Conservation (phyloP, 192 early-diverging fungal genomes). For the Podila horticola region DNA sequence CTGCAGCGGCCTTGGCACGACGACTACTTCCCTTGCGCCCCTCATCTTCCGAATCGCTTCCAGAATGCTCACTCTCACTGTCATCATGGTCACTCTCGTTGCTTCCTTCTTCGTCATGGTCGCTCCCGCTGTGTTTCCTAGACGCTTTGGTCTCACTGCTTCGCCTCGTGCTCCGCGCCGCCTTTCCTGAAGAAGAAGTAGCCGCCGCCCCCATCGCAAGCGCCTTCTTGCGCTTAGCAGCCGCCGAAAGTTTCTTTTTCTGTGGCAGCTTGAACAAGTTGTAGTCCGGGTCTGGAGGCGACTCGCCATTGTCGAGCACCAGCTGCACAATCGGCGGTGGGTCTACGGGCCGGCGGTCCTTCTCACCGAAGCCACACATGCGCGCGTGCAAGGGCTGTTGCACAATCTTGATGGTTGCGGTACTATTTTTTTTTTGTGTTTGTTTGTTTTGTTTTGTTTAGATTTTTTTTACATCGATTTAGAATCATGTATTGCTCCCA, state of each 20-base stretch:
- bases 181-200: conserved; percentile 2
- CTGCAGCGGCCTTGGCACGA: not conserved
- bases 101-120: conserved; percentile 9
- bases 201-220: not conserved
- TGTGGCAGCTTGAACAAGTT: conserved; percentile 4
- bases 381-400: conserved; percentile 81
- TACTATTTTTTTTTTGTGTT: conserved; percentile 35
- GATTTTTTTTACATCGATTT: conserved; percentile 17
- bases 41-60: not conserved
- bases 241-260: not conserved
- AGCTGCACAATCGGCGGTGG: conserved; percentile 82
- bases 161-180: not conserved
- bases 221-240: not conserved
- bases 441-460: not conserved
- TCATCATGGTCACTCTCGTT: conserved; percentile 6
- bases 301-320: conserved; percentile 65
- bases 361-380: conserved; percentile 87
- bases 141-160: conserved; percentile 3
- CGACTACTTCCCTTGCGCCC: not conserved
- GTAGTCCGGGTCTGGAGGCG: conserved; percentile 52
- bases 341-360: conserved; percentile 81
- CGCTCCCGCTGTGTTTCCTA: not conserved
- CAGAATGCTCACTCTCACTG: conserved; percentile 4
- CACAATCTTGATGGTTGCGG: conserved; percentile 69
- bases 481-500: not conserved